These are phyloP conservation scores for Fonsecaea nubica DNA, from an alignment of 2,329 filamentous ascomycete genomes.

Conservation along the genomic window DNA sequence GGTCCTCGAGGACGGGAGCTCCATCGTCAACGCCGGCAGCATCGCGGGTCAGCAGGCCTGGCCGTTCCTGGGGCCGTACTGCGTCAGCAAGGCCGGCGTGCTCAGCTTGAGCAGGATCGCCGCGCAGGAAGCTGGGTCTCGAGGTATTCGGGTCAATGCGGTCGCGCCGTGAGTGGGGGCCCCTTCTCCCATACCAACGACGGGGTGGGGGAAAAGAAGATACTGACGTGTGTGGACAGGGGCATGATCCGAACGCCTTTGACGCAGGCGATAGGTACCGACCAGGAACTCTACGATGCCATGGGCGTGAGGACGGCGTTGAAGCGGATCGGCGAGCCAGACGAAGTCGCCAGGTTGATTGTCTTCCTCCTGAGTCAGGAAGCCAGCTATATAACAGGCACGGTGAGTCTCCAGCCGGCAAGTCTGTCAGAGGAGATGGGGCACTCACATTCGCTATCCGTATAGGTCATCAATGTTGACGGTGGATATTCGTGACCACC, in stretches of 20 bases:
- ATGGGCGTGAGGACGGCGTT: conserved; percentile 3
- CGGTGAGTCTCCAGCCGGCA: neutral
- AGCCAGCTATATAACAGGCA: conserved; percentile 2
- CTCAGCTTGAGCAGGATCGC: conserved; percentile 53
- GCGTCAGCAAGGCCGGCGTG: conserved; percentile 51
- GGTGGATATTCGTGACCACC: neutral
- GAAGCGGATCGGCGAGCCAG: conserved; percentile 8
- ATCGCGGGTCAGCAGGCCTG: conserved; percentile 6
- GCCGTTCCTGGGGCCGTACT: conserved; percentile 47
- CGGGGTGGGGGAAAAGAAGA: neutral
- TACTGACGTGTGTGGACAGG: conserved; percentile 5
- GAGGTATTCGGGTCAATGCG: conserved; percentile 46
- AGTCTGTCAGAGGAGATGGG: neutral
- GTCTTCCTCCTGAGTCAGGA: conserved; percentile 15
- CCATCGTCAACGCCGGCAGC: conserved; percentile 28
- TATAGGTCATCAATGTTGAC: conserved; percentile 6
- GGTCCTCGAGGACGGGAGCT: conserved; percentile 10
- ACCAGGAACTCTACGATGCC: neutral
- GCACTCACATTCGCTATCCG: neutral
- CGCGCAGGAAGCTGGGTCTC: conserved; percentile 43
- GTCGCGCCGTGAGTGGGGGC: conserved; percentile 11
- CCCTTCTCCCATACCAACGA: neutral
- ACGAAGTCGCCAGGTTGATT: conserved; percentile 14
- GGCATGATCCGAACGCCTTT: conserved; percentile 12
- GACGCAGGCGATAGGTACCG: neutral